Conservation (phyloP, 495 filamentous ascomycete species). For the Stereocaulon alpinum region DNA sequence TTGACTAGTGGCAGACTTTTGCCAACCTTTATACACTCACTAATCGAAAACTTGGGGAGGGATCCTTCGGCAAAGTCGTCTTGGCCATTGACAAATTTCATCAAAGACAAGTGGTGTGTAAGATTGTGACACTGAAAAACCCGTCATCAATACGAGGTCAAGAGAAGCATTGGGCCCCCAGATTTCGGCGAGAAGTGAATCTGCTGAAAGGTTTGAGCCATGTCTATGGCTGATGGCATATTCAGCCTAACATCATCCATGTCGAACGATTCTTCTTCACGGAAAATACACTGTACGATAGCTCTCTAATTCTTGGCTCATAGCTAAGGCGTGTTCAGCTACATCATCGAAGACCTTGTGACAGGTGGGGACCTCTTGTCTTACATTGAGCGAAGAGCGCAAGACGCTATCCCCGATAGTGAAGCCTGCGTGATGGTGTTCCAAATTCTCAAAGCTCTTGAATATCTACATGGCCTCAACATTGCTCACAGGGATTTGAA, state of each 20-base stretch:
- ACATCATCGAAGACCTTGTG: slow-evolving; percentile 55
- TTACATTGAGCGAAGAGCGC: slow-evolving; percentile 41
- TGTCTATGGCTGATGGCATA: slow-evolving; percentile 25
- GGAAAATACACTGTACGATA: slow-evolving; percentile 40
- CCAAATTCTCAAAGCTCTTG: slow-evolving; percentile 50
- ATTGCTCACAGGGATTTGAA: slow-evolving; percentile 63
- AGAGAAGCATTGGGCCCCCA: slow-evolving; percentile 7
- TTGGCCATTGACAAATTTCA: slow-evolving; percentile 34
- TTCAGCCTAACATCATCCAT: slow-evolving; percentile 52
- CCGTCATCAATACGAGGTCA: slow-evolving; percentile 6
- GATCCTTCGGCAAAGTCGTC: slow-evolving; percentile 38
- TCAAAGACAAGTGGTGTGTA: slow-evolving; percentile 43
- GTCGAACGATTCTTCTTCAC: slow-evolving; percentile 44
- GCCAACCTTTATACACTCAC: slow-evolving; percentile 36
- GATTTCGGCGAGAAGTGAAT: slow-evolving; percentile 35
- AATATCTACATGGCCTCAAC: slow-evolving; percentile 45
- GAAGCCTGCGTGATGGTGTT: slow-evolving; percentile 43
- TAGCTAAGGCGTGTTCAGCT: slow-evolving; percentile 32
- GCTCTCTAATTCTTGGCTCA: not conserved
- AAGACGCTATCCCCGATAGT: slow-evolving; percentile 34
- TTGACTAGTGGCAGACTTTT: slow-evolving; percentile 10
- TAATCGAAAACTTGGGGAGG: slow-evolving; percentile 38
- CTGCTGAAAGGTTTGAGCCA: slow-evolving; percentile 50
- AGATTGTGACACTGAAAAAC: slow-evolving; percentile 35
- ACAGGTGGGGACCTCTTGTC: slow-evolving; percentile 57